These are phyloP conservation scores for Entomortierella parvispora DNA, from an alignment of 192 early-diverging fungal species.

Conservation along the genomic window DNA sequence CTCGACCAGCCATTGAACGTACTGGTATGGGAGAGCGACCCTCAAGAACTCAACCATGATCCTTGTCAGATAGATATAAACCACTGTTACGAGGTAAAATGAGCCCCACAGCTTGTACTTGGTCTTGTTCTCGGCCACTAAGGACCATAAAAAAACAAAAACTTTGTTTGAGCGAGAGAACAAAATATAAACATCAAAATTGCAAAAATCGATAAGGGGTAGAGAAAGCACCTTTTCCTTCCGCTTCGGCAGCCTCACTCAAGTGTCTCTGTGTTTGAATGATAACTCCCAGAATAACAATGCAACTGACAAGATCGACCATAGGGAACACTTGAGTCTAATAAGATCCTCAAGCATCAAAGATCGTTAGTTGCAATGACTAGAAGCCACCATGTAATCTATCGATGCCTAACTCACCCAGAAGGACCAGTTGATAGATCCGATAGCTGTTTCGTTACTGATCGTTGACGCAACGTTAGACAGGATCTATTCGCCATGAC, in stretches of 20 bases:
- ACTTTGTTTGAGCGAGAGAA: not conserved
- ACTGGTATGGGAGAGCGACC: conserved; percentile 59
- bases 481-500: conserved; percentile 38
- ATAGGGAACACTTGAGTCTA: conserved; percentile 55
- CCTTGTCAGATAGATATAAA: conserved; percentile 62
- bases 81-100: conserved; percentile 62
- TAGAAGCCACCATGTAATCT: too few relatives aligned
- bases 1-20: conserved; percentile 62
- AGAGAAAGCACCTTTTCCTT: conserved; percentile 66
- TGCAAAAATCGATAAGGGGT: not conserved
- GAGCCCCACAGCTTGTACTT: conserved; percentile 66
- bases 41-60: conserved; percentile 59
- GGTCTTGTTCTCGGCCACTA: conserved; percentile 56
- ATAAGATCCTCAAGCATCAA: not conserved
- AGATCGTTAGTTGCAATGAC: not conserved
- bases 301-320: conserved; percentile 57
- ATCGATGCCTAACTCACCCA: too few relatives aligned
- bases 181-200: not conserved
- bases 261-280: conserved; percentile 63
- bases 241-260: conserved; percentile 53
- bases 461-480: conserved; percentile 62
- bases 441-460: conserved; percentile 58
- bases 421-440: conserved; percentile 60
- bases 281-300: conserved; percentile 62
- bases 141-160: not conserved